These are phyloP conservation scores for Hemisphaericaspora lyxosophila DNA, from an alignment of 1,139 yeast genomes.

Conservation along the genomic window DNA sequence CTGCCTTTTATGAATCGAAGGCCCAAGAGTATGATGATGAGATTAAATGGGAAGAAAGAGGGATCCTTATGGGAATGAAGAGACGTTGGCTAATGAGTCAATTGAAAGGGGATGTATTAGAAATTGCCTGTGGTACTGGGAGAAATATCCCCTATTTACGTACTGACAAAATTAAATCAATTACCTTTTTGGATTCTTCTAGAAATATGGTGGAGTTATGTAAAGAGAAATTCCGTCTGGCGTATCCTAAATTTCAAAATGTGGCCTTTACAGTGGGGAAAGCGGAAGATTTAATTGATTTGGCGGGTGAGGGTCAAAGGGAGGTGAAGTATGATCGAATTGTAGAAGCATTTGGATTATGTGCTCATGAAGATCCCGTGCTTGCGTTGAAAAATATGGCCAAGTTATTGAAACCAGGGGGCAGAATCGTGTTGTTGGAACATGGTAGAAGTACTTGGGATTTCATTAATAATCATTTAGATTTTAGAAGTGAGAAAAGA, in stretches of 20 bases:
- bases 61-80: slow-evolving; percentile 78
- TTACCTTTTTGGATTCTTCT: slow-evolving; percentile 85
- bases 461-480: slow-evolving; percentile 76
- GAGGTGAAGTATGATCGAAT: slow-evolving; percentile 87
- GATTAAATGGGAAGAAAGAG: slow-evolving; percentile 82
- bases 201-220: slow-evolving; percentile 83
- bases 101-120: slow-evolving; percentile 83
- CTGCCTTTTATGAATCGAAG: slow-evolving; percentile 73
- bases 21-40: slow-evolving; percentile 83
- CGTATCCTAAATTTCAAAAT: slow-evolving; percentile 62
- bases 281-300: slow-evolving; percentile 74
- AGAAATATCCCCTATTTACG: slow-evolving; percentile 78
- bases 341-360: slow-evolving; percentile 89
- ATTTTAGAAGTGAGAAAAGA: slow-evolving; percentile 78
- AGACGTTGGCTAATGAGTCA: slow-evolving; percentile 83
- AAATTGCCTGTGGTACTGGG: slow-evolving; percentile 96
- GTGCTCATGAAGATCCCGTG: slow-evolving; percentile 94
- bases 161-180: slow-evolving; percentile 58
- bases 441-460: slow-evolving; percentile 88
- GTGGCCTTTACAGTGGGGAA: slow-evolving; percentile 91
- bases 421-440: slow-evolving; percentile 81
- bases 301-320: slow-evolving; percentile 48
- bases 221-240: slow-evolving; percentile 65
- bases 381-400: slow-evolving; percentile 74
- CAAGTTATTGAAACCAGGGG: slow-evolving; percentile 78